Evolutionary conservation across 2,329 filamentous ascomycete genomes (phyloP).

Genomic region (Tolypocladium album): DNA sequence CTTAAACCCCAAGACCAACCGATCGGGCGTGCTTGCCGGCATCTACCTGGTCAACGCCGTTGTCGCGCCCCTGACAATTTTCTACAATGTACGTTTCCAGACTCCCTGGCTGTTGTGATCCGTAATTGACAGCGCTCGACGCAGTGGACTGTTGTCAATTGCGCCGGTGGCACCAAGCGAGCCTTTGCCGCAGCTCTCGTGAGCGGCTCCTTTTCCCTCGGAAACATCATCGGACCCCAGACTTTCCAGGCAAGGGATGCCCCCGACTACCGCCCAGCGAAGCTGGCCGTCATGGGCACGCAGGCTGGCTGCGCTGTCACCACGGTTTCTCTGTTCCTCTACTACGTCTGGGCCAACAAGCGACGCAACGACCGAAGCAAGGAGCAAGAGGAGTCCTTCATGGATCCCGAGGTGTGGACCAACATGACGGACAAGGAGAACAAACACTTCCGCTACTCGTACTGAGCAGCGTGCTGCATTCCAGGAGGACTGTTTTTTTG

Average conservation of each 20-base stretch:
- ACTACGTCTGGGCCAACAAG: slow-evolving; percentile 40
- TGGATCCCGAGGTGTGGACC: slow-evolving; percentile 32
- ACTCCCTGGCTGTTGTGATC: background rate
- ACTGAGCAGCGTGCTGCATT: slow-evolving; percentile 12
- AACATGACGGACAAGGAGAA: slow-evolving; percentile 48
- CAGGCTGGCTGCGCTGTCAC: slow-evolving; percentile 30
- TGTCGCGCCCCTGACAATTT: slow-evolving; percentile 31
- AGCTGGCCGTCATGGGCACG: slow-evolving; percentile 43
- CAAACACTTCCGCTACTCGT: slow-evolving; percentile 42
- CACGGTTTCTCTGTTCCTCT: slow-evolving; percentile 33
- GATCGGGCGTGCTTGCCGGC: slow-evolving; percentile 33
- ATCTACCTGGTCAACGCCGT: slow-evolving; percentile 42
- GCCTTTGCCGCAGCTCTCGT: slow-evolving; percentile 38
- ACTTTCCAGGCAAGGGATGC: slow-evolving; percentile 42
- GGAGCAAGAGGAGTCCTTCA: slow-evolving; percentile 27
- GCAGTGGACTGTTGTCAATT: slow-evolving; percentile 38
- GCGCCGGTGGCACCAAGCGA: slow-evolving; percentile 41
- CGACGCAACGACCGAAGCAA: slow-evolving; percentile 17
- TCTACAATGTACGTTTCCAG: slow-evolving; percentile 27
- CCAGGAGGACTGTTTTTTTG: background rate
- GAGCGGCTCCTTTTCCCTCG: slow-evolving; percentile 38
- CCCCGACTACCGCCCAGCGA: slow-evolving; percentile 41
- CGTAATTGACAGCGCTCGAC: background rate
- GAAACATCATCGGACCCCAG: slow-evolving; percentile 46
- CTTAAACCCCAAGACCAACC: slow-evolving; percentile 29